These are phyloP conservation scores for Flagelloscypha sp. DNA, from an alignment of 768 basidiomycete species.

Conservation along the genomic window DNA sequence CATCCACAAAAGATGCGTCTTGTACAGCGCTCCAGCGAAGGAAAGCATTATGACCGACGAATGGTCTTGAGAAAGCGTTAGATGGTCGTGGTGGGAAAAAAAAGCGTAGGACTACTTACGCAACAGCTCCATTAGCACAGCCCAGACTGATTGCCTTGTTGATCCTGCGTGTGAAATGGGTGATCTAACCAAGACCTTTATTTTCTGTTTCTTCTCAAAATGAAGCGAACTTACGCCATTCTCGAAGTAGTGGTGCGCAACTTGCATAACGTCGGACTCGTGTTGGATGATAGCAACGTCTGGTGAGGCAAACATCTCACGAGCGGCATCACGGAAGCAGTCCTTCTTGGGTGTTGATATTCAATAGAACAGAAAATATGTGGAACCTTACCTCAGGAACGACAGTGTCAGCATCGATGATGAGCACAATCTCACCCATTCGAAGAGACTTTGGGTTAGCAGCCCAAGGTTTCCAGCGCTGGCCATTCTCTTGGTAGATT, in stretches of 20 bases:
- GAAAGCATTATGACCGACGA: constrained; percentile 86
- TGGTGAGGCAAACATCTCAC: constrained; percentile 72
- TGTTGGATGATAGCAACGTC: constrained; percentile 87
- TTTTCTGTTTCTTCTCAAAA: no score
- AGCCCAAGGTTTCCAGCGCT: constrained; percentile 59
- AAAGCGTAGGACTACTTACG: no score
- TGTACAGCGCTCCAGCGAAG: constrained; percentile 85
- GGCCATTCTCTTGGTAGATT: constrained; percentile 51
- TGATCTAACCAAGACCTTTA: no score
- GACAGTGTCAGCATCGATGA: constrained; percentile 74
- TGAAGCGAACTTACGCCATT: no score
- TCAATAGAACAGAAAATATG: neutral
- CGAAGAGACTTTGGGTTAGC: constrained; percentile 68
- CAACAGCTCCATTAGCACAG: constrained; percentile 74
- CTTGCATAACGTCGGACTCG: constrained; percentile 87
- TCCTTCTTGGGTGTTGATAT: constrained; percentile 31
- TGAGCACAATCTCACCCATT: constrained; percentile 70
- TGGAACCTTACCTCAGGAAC: constrained; percentile 51
- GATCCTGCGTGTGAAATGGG: constrained; percentile 82
- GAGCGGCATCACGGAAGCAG: constrained; percentile 83
- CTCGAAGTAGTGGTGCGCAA: constrained; percentile 84
- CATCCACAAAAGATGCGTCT: constrained; percentile 71
- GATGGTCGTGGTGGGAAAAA: no score
- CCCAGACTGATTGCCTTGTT: constrained; percentile 76
- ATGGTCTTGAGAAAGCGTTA: no score